Conservation (phyloP, 2,329 filamentous ascomycete genomes). For the Lasiodiplodia citricola region DNA sequence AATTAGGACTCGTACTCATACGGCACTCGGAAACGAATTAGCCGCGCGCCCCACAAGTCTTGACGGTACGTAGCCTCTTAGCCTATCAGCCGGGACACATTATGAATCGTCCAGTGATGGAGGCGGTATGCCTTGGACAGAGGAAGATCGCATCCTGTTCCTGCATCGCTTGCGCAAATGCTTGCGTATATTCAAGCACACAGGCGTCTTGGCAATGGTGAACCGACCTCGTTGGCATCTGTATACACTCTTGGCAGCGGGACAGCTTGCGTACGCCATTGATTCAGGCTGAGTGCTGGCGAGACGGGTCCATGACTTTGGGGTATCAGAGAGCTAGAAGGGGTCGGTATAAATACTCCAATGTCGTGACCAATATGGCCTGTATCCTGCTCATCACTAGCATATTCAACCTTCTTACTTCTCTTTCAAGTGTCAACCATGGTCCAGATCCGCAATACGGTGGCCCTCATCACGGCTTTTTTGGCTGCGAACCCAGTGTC, state of each 20-base stretch:
- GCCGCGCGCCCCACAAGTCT: neutral
- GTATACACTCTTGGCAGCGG: neutral
- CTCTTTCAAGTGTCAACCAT: neutral
- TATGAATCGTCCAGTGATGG: neutral
- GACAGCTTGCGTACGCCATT: slow-evolving; percentile 10
- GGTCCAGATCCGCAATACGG: neutral
- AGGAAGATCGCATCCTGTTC: slow-evolving; percentile 10
- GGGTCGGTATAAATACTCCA: neutral
- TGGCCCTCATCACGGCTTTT: neutral
- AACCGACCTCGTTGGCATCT: neutral
- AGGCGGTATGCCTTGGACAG: neutral
- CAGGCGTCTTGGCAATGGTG: neutral
- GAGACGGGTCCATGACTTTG: neutral
- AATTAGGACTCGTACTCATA: neutral
- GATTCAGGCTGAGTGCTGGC: neutral
- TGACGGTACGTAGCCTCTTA: neutral
- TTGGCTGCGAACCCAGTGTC: neutral
- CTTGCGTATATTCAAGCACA: slow-evolving; percentile 17
- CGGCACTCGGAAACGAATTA: neutral
- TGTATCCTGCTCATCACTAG: neutral
- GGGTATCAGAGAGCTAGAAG: neutral
- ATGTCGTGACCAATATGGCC: neutral
- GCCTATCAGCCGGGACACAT: neutral
- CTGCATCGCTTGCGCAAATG: neutral
- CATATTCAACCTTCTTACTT: neutral